Conservation (phyloP, 139 green algal genomes). For the Mychonastes homosphaera region DNA sequence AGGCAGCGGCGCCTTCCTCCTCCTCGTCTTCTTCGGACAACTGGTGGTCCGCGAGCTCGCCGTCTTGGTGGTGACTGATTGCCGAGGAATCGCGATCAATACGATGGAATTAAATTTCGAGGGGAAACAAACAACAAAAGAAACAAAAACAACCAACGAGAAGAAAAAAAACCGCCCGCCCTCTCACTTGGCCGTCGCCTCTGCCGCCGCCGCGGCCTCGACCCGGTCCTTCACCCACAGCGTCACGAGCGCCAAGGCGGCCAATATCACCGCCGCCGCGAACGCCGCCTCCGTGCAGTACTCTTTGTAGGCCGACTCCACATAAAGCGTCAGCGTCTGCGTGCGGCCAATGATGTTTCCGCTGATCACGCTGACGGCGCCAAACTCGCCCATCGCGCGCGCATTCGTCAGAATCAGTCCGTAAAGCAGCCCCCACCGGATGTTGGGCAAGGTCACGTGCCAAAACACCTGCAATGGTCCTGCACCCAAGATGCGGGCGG, state of each 20-base stretch:
- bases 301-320: constrained; percentile 79
- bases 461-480: constrained; percentile 78
- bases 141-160: too few relatives aligned
- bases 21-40: too few relatives aligned
- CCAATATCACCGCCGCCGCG: constrained; percentile 70
- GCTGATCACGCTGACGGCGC: constrained; percentile 76
- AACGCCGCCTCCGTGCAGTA: constrained; percentile 71
- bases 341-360: constrained; percentile 87
- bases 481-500: constrained; percentile 63
- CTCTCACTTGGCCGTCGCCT: constrained; percentile 28
- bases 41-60: too few relatives aligned
- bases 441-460: constrained; percentile 85
- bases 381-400: constrained; percentile 84
- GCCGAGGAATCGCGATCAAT: too few relatives aligned
- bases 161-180: too few relatives aligned
- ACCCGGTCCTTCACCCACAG: constrained; percentile 66
- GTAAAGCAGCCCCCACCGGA: constrained; percentile 77
- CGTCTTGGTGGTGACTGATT: too few relatives aligned
- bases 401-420: constrained; percentile 82
- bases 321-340: constrained; percentile 82
- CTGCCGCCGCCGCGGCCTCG: constrained; percentile 37
- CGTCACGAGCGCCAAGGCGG: constrained; percentile 59
- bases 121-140: too few relatives aligned
- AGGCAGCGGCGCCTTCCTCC: too few relatives aligned
- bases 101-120: too few relatives aligned